Base-by-base conservation (phyloP, 2,329 filamentous ascomycete genomes). In the Stachybotrys echinatus region DNA sequence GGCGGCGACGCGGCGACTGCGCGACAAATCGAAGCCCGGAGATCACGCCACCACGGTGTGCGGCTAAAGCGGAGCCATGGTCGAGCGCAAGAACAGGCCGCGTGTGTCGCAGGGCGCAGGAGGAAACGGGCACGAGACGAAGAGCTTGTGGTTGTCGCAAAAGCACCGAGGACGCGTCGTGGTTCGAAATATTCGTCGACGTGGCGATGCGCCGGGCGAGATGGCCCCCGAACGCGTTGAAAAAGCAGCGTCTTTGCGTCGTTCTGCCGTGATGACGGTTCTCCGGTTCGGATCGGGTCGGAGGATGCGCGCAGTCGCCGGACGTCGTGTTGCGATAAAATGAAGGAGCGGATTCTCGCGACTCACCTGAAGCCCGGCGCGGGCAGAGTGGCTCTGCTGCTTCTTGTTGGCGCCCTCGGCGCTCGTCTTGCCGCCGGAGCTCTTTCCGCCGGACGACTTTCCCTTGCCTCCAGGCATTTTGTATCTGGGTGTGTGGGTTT, bases 381-480 rank as follows among this genome's bases (percentile, higher is more conserved):
- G 92, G 66, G 90, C 89, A 63, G 91, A 96, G 79, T 96, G 92
- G 76, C 94, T 95, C 76, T 95, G 89, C 67, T 89, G 87, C 78
- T 96, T 96, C 79, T 96, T 96, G 77, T 88, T 89, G 68, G 84
- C 75, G 49, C 80, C 81, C 59, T 85, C 85, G 63, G 65, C 74
- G 53, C 75, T 75, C 46, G 77, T 79, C 79, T 94, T 94, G 62
- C 89, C 88, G 63, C 89, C 89, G 51, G 87, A 80, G 69, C 75
- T 92, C 84, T 95, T 96, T 67, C 92, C 92, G 64, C 92, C 91
- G 61, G 87, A 83, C 57, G 85, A 89, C 79, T 91, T 95, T 81
- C 92, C 92, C 81, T 96, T 96, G 76, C 91, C 91, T 68, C 92
- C 92, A 67, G 91, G 72, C 80, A 84, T 83, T 74, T 69, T 74